phyloP scores from a whole-genome alignment of 1,284 basidiomycete species.

The Boletus sp. region DNA sequence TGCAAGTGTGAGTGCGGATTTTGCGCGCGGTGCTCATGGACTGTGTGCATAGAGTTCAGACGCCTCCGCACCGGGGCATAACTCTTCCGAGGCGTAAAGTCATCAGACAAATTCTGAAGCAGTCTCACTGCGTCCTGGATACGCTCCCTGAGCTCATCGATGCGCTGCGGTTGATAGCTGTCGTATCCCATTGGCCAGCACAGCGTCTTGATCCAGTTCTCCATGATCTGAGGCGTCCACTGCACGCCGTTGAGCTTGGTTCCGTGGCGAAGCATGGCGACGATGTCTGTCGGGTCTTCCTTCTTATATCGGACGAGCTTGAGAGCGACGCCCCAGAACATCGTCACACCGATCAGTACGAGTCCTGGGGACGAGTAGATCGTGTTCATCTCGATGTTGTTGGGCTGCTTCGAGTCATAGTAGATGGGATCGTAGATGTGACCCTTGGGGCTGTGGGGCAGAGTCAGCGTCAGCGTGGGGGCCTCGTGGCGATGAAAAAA shows the following conservation, averaged over 20 bases:
- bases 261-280: slow-evolving; percentile 46
- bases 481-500: slow-evolving; percentile 2
- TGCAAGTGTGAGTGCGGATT: slow-evolving; percentile 7
- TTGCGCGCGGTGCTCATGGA: slow-evolving; percentile 7
- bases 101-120: slow-evolving; percentile 22
- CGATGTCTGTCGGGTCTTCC: slow-evolving; percentile 46
- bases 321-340: slow-evolving; percentile 64
- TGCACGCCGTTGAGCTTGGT: slow-evolving; percentile 44
- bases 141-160: slow-evolving; percentile 42
- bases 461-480: slow-evolving; percentile 7
- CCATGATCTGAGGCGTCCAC: slow-evolving; percentile 52
- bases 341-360: slow-evolving; percentile 54
- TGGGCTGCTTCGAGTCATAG: slow-evolving; percentile 43
- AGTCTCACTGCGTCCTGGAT: slow-evolving; percentile 48
- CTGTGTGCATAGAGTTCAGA: slow-evolving; percentile 12
- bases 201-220: slow-evolving; percentile 47
- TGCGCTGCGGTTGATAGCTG: slow-evolving; percentile 41
- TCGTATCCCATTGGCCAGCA: slow-evolving; percentile 58
- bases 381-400: slow-evolving; percentile 51
- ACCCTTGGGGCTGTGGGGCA: slow-evolving; percentile 35
- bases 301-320: slow-evolving; percentile 65
- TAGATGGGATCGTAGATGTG: slow-evolving; percentile 56
- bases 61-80: slow-evolving; percentile 2
- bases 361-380: slow-evolving; percentile 55
- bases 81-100: slow-evolving; percentile 5